phyloP scores from a whole-genome alignment of 352 stramenopile species.

The Phytophthora tentaculata region DNA sequence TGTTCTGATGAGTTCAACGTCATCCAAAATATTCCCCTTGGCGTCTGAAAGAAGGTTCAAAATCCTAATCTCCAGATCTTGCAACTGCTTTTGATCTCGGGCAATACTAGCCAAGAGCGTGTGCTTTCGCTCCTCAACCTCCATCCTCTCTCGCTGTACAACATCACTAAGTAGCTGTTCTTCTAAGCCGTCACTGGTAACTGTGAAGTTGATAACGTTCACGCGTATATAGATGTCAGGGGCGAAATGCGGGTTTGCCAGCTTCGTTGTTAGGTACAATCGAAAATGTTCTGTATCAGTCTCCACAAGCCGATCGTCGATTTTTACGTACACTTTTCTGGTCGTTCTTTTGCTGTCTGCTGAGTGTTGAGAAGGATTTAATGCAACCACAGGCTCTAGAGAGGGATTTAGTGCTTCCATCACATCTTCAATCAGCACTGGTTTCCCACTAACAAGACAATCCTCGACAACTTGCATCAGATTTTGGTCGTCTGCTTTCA shows the following conservation, averaged over 20 bases:
- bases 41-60: conserved; percentile 85
- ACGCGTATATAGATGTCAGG: conserved; percentile 93
- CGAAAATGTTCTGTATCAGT: conserved; percentile 82
- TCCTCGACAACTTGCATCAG: conserved; percentile 53
- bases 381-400: conserved; percentile 59
- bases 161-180: conserved; percentile 91
- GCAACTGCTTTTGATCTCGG: conserved; percentile 88
- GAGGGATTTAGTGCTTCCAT: conserved; percentile 56
- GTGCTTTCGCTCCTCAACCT: conserved; percentile 90
- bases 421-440: conserved; percentile 70
- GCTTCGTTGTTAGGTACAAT: conserved; percentile 92
- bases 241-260: conserved; percentile 91
- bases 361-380: conserved; percentile 17
- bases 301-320: conserved; percentile 76
- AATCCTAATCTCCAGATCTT: conserved; percentile 93
- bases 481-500: conserved; percentile 64
- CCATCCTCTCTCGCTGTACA: conserved; percentile 82
- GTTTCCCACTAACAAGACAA: conserved; percentile 43
- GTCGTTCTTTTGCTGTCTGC: conserved; percentile 4
- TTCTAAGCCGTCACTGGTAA: conserved; percentile 90
- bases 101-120: conserved; percentile 88
- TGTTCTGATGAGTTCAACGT: conserved; percentile 80
- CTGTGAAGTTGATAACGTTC: conserved; percentile 94
- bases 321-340: conserved; percentile 46
- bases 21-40: conserved; percentile 92